phyloP scores from a whole-genome alignment of 1,284 basidiomycete genomes.

The Sporisorium iseilematis-ciliati region DNA sequence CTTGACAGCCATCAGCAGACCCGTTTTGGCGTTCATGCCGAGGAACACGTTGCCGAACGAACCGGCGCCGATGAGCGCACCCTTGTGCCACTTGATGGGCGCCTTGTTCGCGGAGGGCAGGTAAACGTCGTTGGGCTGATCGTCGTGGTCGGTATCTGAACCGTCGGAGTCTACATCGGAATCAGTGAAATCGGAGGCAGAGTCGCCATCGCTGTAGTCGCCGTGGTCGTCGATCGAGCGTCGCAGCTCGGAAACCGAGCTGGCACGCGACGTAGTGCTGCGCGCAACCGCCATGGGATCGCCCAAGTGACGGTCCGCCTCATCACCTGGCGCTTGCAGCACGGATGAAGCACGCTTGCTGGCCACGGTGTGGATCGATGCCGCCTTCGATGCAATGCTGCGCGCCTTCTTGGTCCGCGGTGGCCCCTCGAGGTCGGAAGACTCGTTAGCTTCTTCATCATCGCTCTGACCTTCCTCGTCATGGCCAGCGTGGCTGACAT shows the following conservation, averaged over 20 bases:
- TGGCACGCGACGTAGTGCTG: conserved; percentile 44
- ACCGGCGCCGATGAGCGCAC: conserved; percentile 95
- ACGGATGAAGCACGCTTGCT: conserved; percentile 68
- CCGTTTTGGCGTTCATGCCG: conserved; percentile 94
- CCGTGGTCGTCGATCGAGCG: conserved; percentile 58
- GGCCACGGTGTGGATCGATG: conserved; percentile 23
- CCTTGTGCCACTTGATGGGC: conserved; percentile 97
- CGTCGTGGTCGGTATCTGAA: conserved; percentile 40
- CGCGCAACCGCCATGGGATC: conserved; percentile 53
- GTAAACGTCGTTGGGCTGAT: conserved; percentile 19
- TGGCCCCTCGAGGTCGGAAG: conserved; percentile 36
- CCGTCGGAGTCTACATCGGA: conserved; percentile 35
- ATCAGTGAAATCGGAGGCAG: conserved; percentile 52
- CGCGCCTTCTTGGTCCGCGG: conserved; percentile 49
- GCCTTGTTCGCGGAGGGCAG: conserved; percentile 43
- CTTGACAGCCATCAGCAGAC: conserved; percentile 98
- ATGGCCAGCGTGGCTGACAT: conserved; percentile 71
- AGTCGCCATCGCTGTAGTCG: conserved; percentile 42
- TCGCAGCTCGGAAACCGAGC: conserved; percentile 46
- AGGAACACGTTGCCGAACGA: conserved; percentile 74
- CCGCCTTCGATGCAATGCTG: conserved; percentile 64
- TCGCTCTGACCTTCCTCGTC: conserved; percentile 67
- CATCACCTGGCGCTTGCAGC: conserved; percentile 49
- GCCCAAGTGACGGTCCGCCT: conserved; percentile 54
- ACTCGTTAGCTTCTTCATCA: conserved; percentile 68